Conservation (phyloP, 495 filamentous ascomycete genomes). For the Opeltia flavorubescens region DNA sequence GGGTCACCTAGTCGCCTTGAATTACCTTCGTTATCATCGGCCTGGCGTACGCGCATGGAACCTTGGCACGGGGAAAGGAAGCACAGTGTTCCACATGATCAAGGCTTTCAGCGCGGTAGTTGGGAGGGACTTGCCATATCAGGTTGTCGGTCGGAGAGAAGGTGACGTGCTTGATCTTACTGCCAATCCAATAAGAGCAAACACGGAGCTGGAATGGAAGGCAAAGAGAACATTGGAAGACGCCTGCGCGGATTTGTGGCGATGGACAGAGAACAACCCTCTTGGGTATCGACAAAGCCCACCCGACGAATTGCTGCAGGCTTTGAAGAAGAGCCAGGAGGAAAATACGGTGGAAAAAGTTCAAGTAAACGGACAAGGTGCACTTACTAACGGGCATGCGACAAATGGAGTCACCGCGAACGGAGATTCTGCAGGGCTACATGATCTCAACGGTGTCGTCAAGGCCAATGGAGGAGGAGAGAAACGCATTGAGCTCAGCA, state of each 20-base stretch:
- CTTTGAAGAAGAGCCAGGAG: constrained; percentile 38
- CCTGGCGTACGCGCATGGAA: constrained; percentile 96
- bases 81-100: constrained; percentile 95
- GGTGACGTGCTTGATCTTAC: constrained; percentile 94
- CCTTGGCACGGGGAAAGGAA: constrained; percentile 85
- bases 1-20: constrained; percentile 81
- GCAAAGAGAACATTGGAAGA: constrained; percentile 80
- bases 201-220: constrained; percentile 83
- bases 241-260: constrained; percentile 88
- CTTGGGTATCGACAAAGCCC: constrained; percentile 85
- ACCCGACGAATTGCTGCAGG: constrained; percentile 65
- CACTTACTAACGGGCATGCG: background rate
- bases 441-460: background rate
- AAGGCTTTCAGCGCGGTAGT: constrained; percentile 80
- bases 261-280: constrained; percentile 90
- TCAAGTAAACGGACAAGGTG: background rate
- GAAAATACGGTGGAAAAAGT: background rate
- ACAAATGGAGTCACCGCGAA: background rate
- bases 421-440: background rate
- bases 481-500: background rate
- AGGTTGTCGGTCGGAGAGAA: constrained; percentile 66
- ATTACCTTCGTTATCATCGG: constrained; percentile 78
- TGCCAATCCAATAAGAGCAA: constrained; percentile 76
- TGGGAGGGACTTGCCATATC: constrained; percentile 71
- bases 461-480: background rate